Evolutionary conservation across 768 basidiomycete genomes (phyloP).

Genomic region (Fistulinella prunicolor): DNA sequence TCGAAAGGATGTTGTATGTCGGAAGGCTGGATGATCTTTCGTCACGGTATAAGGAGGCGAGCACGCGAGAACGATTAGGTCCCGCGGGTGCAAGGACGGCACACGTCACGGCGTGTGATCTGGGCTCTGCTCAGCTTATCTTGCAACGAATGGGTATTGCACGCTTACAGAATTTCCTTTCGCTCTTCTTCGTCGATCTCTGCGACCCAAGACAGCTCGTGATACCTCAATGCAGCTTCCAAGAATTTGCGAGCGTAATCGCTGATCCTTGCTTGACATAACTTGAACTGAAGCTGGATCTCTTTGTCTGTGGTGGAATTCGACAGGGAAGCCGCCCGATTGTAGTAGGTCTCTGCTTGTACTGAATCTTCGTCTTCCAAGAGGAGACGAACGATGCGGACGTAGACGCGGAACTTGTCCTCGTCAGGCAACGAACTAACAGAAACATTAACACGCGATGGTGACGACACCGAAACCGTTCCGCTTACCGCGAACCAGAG

Average conservation of each 20-base stretch:
- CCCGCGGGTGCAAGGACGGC: constrained; percentile 97
- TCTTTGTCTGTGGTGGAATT: constrained; percentile 78
- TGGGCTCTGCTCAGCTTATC: constrained; percentile 31
- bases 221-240: constrained; percentile 91
- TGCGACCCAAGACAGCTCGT: constrained; percentile 88
- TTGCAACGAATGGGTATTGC: neutral
- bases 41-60: constrained; percentile 91
- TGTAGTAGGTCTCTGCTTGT: constrained; percentile 97
- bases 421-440: constrained; percentile 65
- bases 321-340: constrained; percentile 88
- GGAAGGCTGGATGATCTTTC: constrained; percentile 81
- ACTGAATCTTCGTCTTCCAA: constrained; percentile 96
- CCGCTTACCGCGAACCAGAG: constrained; percentile 73
- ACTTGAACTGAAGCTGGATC: constrained; percentile 80
- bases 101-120: constrained; percentile 90
- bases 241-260: constrained; percentile 91
- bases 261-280: constrained; percentile 91
- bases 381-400: constrained; percentile 90
- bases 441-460: constrained; percentile 2
- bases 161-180: constrained; percentile 78
- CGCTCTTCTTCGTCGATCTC: constrained; percentile 95
- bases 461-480: neutral
- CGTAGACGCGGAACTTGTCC: constrained; percentile 87
- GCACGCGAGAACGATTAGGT: constrained; percentile 89
- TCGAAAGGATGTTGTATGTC: constrained; percentile 86